Base-by-base conservation (phyloP, 1,139 yeast species). In the Nakaseomyces glabratus region DNA sequence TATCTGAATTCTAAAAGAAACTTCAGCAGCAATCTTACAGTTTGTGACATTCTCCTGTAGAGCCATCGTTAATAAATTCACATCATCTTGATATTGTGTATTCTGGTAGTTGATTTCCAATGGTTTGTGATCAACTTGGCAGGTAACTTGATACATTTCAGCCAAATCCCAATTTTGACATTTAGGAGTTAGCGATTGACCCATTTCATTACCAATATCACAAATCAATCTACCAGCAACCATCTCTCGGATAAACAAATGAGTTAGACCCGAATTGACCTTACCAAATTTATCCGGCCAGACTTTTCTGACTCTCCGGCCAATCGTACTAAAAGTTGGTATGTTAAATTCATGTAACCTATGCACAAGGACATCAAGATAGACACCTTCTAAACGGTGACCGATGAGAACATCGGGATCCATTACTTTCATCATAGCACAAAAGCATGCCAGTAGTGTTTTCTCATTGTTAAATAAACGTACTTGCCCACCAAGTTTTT, bases 111-210 rank as follows among this genome's bases (percentile, higher is more conserved):
- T 86, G 38, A 82, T 73, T 48, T 88, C 97, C 46, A 76, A 60
- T 6, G 88, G 68, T 9, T 66, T 61, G 42, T 72, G 72, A 45
- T 71, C 68, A 55, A 71, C 69, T 48, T 74, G 68, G 62, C 88
- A 72, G 40, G 82, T 74, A 33, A 84, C 71, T 29, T 76, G 78
- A 49, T 77, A 79, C 96, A 93, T 90, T 61, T 93, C 99, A 8
- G 81, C 68, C 39, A 93, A 66, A 41, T 85, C 93, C 96, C 96
- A 93, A n/a, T 93, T 82, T 56, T 85, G 93, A 62, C 98, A 93
- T 52, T 86, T 85, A 8, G 78, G 67, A 2, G 96, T 86, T 44
- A 90, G 66, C 0, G 96, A 88, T 55, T 82, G 93, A 34, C 98
- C 99, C 76, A 88, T 73, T 51, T 86, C 95, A 57, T 90, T 90